Percentiles rank a stretch among this genome's conserved stretches.
Evolutionary conservation across 2,329 filamentous ascomycete species (phyloP).

Genomic region (Dothistroma pini): DNA sequence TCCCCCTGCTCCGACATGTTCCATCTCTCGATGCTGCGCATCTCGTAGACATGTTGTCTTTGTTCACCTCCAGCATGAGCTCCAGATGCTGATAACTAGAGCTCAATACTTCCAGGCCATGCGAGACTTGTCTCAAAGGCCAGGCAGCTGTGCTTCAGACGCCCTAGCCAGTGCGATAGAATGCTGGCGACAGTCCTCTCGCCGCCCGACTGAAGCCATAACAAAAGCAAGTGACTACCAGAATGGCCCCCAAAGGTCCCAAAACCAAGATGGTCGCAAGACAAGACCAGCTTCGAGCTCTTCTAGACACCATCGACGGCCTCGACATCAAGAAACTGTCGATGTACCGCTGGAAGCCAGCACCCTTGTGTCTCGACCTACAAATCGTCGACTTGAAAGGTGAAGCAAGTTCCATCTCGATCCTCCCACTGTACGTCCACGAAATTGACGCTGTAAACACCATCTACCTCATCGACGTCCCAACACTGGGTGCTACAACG

Average conservation of each 20-base stretch:
- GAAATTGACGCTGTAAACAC: too few species aligned
- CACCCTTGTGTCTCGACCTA: too few species aligned
- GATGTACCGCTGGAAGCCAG: too few species aligned
- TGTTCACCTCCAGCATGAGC: neutral
- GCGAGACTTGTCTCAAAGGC: neutral
- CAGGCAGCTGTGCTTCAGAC: too few species aligned
- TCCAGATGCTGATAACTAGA: too few species aligned
- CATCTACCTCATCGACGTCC: too few species aligned
- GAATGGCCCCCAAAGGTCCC: neutral
- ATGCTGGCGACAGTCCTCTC: neutral
- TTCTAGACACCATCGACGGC: neutral
- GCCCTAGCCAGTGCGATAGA: neutral
- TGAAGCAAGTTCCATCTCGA: too few species aligned
- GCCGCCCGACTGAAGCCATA: too few species aligned
- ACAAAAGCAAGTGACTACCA: neutral
- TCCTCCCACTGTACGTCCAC: too few species aligned
- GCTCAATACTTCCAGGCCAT: neutral
- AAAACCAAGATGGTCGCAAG: neutral
- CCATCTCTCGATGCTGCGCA: neutral
- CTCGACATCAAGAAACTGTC: too few species aligned
- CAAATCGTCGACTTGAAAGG: too few species aligned
- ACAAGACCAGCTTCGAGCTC: neutral
- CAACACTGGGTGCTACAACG: too few species aligned
- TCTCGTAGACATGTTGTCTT: neutral
- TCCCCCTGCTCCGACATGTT: neutral